Evolutionary conservation across 345 rosid species (phyloP), one percentile per base, ranked within the genome.

Genomic region (Odontarrhena argentea): DNA sequence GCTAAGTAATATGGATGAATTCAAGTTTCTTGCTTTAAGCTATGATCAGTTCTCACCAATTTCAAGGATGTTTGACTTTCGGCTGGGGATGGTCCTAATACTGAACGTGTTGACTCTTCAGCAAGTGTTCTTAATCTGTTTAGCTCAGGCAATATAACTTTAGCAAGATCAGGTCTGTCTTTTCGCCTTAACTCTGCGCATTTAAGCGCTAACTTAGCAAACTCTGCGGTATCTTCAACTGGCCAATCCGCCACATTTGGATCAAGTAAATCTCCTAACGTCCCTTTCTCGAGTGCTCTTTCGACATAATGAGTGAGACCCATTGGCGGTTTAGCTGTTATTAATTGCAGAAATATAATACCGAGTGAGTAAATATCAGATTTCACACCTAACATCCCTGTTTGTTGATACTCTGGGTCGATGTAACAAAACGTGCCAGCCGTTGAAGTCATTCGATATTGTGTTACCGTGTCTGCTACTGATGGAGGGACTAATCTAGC

Each of bases 371-470:
- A 92, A 1, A 92, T 76, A 32, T 92, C 98, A 0, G 98, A 92
- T 73, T 92, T 92, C 1, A 85, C 80, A 2, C 96, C 95, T 42
- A 92, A 77, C 98, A 88, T 88, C 7, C 98, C 96, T 28, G 98
- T 88, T 68, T 88, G 98, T 65, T 92, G 96, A 77, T 92, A 92
- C 77, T 92, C 98, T 0, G 96, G 98, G 41, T 89, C 95, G 13
- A 89, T 92, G 55, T 92, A 92, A 74, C 96, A 92, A 84, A 92
- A 92, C 0, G 98, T 92, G 3, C 98, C 98, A 0, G 96, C 95
- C 0, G 98, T 84, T 15, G 98, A 85, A 5, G 98, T 92, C 96
- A 92, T 84, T 0, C 86, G 82, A 65, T 88, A 92, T 49, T 92
- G 95, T 5, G 98, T 92, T 71, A 92, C 96, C 0, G 42, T 83